These are phyloP conservation scores for Annulohypoxylon moriforme DNA, from an alignment of 495 filamentous ascomycete genomes.

Conservation along the genomic window DNA sequence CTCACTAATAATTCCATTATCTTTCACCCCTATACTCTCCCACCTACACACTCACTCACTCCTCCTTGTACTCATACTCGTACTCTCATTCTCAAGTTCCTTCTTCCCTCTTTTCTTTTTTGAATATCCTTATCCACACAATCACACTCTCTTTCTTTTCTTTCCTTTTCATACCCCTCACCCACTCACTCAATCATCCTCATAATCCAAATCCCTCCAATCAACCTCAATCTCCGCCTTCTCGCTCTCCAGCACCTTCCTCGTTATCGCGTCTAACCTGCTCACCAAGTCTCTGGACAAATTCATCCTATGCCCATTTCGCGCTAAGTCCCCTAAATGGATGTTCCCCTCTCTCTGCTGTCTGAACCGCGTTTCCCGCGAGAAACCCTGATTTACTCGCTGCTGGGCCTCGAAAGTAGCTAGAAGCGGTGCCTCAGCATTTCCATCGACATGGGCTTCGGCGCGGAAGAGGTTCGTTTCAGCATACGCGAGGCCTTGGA, in stretches of 20 bases:
- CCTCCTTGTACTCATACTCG: background rate
- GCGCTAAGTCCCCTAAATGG: background rate
- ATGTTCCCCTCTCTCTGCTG: slow-evolving; percentile 6
- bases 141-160: too few species aligned
- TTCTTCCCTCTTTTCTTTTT: too few species aligned
- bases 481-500: slow-evolving; percentile 60
- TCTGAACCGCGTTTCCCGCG: background rate
- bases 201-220: background rate
- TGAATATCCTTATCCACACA: too few species aligned
- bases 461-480: slow-evolving; percentile 50
- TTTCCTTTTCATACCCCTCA: too few species aligned
- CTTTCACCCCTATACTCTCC: background rate
- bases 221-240: background rate
- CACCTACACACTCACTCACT: background rate
- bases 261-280: background rate
- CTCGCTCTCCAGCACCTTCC: background rate
- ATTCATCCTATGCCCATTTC: slow-evolving; percentile 9
- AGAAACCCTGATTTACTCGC: slow-evolving; percentile 36
- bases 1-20: background rate
- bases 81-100: too few species aligned
- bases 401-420: slow-evolving; percentile 45
- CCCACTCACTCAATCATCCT: background rate
- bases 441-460: slow-evolving; percentile 55
- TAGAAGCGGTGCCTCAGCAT: slow-evolving; percentile 50
- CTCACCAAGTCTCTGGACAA: slow-evolving; percentile 27